These are phyloP conservation scores for Penicillium turbatum DNA, from an alignment of 495 filamentous ascomycete species.

Conservation along the genomic window DNA sequence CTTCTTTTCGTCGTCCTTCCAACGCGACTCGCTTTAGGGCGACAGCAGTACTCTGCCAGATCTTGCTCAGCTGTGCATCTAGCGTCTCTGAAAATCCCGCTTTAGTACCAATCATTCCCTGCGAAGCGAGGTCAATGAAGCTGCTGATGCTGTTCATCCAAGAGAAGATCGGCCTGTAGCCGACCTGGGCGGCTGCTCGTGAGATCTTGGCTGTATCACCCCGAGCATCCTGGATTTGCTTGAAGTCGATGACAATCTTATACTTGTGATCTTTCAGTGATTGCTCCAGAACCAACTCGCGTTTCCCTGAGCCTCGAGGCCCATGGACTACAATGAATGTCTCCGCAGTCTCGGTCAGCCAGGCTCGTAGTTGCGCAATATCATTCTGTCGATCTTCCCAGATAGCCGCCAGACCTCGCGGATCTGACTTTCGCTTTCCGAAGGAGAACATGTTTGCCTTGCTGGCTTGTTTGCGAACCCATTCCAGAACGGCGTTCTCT, in stretches of 20 bases:
- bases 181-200: conserved; percentile 77
- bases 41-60: conserved; percentile 77
- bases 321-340: conserved; percentile 96
- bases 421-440: conserved; percentile 51
- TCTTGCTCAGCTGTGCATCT: conserved; percentile 87
- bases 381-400: conserved; percentile 82
- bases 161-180: conserved; percentile 89
- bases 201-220: conserved; percentile 86
- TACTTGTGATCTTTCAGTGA: conserved; percentile 71
- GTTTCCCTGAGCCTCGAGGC: conserved; percentile 86
- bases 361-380: conserved; percentile 76
- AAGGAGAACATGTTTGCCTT: conserved; percentile 61
- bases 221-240: conserved; percentile 84
- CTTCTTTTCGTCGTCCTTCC: conserved; percentile 59
- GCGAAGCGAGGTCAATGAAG: conserved; percentile 84
- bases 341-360: conserved; percentile 79
- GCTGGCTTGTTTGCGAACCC: conserved; percentile 75
- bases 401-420: conserved; percentile 69
- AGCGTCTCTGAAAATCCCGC: conserved; percentile 93
- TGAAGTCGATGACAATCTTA: conserved; percentile 90
- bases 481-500: conserved; percentile 65
- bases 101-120: conserved; percentile 90
- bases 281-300: conserved; percentile 79
- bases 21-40: conserved; percentile 77
- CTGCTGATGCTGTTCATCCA: conserved; percentile 95